Evolutionary conservation across 345 rosid genomes (phyloP), one percentile per base, ranked within the genome.

Genomic region (Cardamine chenopodiifolia): DNA sequence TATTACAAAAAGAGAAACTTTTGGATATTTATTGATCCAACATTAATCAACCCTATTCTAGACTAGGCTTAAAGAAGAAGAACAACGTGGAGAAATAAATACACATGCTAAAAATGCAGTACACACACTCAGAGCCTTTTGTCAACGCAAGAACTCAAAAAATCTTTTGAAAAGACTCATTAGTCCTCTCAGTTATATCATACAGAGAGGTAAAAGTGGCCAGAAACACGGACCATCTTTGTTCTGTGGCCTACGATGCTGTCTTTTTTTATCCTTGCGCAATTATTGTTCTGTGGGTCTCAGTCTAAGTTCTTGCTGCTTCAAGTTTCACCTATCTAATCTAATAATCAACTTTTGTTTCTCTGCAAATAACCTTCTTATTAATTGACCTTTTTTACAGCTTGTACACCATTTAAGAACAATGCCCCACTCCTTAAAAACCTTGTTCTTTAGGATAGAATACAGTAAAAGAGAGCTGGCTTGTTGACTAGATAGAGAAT

Each of bases 71-170:
- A 8, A 75, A 60, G 72, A 55, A 55, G 71, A 56, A 76, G 70
- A 68, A 31, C 68, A 77, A 64, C 80, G 76, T 77, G 76, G 75
- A 66, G 70, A 76, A 76, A 62, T 76, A 76, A 76, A 77, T 70
- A 70, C 76, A 57, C 67, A 34, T 18, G 60, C 71, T 75, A 66
- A 60, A 66, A 39, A 22, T 55, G 66, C 66, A 70, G 71, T 57
- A 49, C 60, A 63, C 17, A 57, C 66, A 65, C 20, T 45, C 49
- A 7, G 20, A 45, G 49, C 49, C 18, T 45, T 45, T 45, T n/a
- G 50, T 17, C 7, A 45, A 45, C 20, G 50, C 49, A 44, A 54
- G 49, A 64, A 34, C 63, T 68, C 45, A n/a, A 50, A 50, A n/a
- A 52, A 28, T 15, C n/a, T 60, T 60, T 68, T 39, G 70, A 76